Evolutionary conservation across 805 yeast species (phyloP).

Genomic region (Ogataea pilisensis): DNA sequence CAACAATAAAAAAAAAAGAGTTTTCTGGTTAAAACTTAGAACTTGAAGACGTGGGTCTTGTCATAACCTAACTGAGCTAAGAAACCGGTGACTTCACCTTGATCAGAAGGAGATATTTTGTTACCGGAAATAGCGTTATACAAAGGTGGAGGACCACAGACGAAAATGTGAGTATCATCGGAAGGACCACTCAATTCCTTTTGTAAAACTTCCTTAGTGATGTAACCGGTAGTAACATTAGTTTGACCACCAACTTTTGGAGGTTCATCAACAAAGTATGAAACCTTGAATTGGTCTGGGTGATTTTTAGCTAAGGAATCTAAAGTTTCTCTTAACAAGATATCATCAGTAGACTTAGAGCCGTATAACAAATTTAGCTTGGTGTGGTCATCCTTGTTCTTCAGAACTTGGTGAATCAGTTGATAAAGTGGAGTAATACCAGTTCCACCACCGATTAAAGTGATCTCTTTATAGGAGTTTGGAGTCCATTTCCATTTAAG

Average conservation of each 20-base stretch:
- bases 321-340: constrained; percentile 72
- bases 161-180: constrained; percentile 66
- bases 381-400: constrained; percentile 84
- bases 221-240: constrained; percentile 67
- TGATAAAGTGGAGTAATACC: constrained; percentile 89
- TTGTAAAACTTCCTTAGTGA: constrained; percentile 68
- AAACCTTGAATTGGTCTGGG: constrained; percentile 74
- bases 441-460: constrained; percentile 91
- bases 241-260: constrained; percentile 35
- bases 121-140: constrained; percentile 84
- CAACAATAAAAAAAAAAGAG: too few relatives aligned
- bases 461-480: constrained; percentile 75
- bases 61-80: constrained; percentile 84
- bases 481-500: constrained; percentile 88
- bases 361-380: constrained; percentile 83
- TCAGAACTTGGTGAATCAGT: constrained; percentile 68
- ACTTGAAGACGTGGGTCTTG: constrained; percentile 86
- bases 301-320: constrained; percentile 61
- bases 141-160: constrained; percentile 95
- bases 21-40: constrained; percentile 49
- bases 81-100: constrained; percentile 90
- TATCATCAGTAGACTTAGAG: constrained; percentile 70
- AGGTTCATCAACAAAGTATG: constrained; percentile 74
- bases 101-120: constrained; percentile 83
- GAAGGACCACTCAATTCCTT: constrained; percentile 60